These are phyloP conservation scores for Barnettozyma siamensis DNA, from an alignment of 805 yeast genomes.

Conservation along the genomic window DNA sequence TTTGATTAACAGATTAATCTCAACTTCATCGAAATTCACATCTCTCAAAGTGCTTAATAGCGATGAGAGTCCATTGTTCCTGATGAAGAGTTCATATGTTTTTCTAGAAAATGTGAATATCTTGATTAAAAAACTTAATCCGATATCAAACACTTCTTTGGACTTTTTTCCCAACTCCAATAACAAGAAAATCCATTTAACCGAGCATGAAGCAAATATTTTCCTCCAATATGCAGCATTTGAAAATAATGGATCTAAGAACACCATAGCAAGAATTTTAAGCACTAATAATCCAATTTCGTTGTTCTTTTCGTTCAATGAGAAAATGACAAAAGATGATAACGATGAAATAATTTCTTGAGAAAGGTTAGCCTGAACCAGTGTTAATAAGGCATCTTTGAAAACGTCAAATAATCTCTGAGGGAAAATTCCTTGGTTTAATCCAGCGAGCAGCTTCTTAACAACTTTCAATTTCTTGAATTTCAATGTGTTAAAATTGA, in stretches of 20 bases:
- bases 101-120: slow-evolving; percentile 43
- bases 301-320: slow-evolving; percentile 31
- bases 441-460: slow-evolving; percentile 26
- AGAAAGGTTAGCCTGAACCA: slow-evolving; percentile 44
- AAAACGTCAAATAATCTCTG: slow-evolving; percentile 27
- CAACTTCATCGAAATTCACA: slow-evolving; percentile 31
- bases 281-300: slow-evolving; percentile 27
- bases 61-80: slow-evolving; percentile 46
- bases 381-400: slow-evolving; percentile 32
- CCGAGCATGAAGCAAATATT: slow-evolving; percentile 49
- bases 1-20: slow-evolving; percentile 33
- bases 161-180: slow-evolving; percentile 33
- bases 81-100: slow-evolving; percentile 43
- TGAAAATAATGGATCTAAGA: slow-evolving; percentile 33
- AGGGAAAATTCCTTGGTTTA: slow-evolving; percentile 29
- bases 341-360: slow-evolving; percentile 50
- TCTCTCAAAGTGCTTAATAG: slow-evolving; percentile 41
- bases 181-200: slow-evolving; percentile 61
- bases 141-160: slow-evolving; percentile 24
- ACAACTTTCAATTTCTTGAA: slow-evolving; percentile 47
- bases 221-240: slow-evolving; percentile 40
- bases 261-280: slow-evolving; percentile 23
- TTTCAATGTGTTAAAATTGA: slow-evolving; percentile 45
- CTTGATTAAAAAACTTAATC: slow-evolving; percentile 43
- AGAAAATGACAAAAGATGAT: slow-evolving; percentile 46